Conservation (phyloP, 257 asterid genomes). For the Voacanga thouarsii region DNA sequence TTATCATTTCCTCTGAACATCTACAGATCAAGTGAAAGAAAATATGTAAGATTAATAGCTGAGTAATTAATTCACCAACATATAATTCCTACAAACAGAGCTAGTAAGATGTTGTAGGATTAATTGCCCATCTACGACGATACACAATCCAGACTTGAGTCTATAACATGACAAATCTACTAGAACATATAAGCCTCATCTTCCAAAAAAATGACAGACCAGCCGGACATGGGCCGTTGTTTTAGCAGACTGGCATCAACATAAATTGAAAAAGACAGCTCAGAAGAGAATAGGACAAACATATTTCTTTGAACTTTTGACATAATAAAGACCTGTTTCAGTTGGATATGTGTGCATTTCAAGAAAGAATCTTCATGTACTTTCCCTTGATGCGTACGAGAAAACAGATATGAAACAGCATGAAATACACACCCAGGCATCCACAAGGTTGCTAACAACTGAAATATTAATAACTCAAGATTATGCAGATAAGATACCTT, state of each 20-base stretch:
- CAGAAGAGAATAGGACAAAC: background rate
- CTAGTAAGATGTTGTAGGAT: background rate
- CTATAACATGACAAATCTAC: background rate
- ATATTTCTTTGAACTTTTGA: background rate
- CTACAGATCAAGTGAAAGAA: background rate
- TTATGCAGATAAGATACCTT: constrained; percentile 52
- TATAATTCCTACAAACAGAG: background rate
- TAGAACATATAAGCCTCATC: background rate
- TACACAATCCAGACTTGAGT: background rate
- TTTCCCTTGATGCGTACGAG: background rate
- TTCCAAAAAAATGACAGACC: background rate
- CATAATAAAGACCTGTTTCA: background rate
- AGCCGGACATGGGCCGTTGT: background rate
- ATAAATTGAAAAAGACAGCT: background rate
- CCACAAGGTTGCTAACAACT: background rate
- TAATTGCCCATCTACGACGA: background rate
- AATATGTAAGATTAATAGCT: background rate
- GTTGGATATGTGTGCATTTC: background rate
- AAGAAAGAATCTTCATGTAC: background rate
- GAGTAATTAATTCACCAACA: background rate
- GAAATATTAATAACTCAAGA: constrained; percentile 3
- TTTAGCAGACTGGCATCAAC: no score
- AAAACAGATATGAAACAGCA: background rate
- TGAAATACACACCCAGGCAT: background rate
- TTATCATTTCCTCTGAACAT: background rate